A percentile compares a stretch with the other conserved stretches of the same genome.
Evolutionary conservation across 257 asterid species (phyloP).

Genomic region (Solanum pinnatisectum): DNA sequence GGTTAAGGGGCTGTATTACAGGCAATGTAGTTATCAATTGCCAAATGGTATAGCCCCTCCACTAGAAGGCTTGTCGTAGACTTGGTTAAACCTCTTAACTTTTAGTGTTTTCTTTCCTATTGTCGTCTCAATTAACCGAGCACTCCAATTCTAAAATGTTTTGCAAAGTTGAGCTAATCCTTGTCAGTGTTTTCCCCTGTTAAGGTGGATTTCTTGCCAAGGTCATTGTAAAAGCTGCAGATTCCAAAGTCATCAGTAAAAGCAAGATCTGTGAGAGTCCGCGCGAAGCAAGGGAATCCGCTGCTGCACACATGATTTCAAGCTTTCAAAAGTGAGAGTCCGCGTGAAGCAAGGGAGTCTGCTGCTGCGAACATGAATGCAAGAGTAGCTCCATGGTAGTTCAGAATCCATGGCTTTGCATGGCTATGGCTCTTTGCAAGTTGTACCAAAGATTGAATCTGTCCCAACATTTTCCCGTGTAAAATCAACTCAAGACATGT

Average conservation of each 20-base stretch:
- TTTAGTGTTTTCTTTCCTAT: not conserved
- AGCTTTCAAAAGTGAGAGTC: not conserved
- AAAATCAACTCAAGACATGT: not conserved
- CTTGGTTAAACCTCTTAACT: not conserved
- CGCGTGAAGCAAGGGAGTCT: not conserved
- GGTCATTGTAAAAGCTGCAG: conserved; percentile 5
- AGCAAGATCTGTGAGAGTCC: not conserved
- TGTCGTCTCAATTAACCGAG: not conserved
- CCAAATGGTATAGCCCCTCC: not conserved
- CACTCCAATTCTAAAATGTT: not conserved
- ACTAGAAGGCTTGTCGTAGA: not conserved
- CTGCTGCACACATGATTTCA: conserved; percentile 6
- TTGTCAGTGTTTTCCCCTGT: not conserved
- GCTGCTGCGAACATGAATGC: conserved; percentile 9
- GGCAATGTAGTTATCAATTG: not conserved
- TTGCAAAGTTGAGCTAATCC: not conserved
- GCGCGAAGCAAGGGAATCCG: conserved; percentile 4
- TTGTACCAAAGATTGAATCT: not conserved
- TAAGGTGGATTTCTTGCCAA: conserved; percentile 5
- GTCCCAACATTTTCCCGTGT: not conserved
- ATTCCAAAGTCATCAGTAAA: not conserved
- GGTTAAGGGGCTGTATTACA: not conserved
- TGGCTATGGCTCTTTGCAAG: not conserved
- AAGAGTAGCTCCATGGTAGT: not conserved
- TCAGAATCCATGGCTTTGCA: not conserved